Conservation (phyloP, 768 basidiomycete species). For the Boletus fagicola region DNA sequence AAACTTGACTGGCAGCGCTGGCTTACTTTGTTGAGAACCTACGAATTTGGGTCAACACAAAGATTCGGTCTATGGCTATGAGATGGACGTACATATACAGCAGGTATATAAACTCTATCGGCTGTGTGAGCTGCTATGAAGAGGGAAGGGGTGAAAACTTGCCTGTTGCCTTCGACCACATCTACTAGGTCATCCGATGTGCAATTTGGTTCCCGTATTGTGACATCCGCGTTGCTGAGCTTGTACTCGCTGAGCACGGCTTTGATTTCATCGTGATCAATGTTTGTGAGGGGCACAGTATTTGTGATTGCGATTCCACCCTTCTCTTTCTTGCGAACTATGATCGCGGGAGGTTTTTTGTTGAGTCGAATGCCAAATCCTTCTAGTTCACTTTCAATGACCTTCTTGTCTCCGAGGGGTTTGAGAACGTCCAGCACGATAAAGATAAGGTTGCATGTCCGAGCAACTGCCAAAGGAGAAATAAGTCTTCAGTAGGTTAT, state of each 20-base stretch:
- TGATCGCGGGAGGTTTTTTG: conserved; percentile 87
- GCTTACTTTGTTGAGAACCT: conserved; percentile 82
- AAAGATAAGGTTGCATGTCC: conserved; percentile 98
- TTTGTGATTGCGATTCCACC: conserved; percentile 93
- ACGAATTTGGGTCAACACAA: conserved; percentile 3
- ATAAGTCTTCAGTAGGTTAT: conserved; percentile 1
- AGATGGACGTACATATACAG: conserved; percentile 66
- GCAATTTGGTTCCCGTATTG: conserved; percentile 88
- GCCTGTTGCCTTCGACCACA: conserved; percentile 94
- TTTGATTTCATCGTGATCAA: conserved; percentile 95
- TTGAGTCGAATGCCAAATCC: conserved; percentile 98
- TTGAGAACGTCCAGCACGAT: conserved; percentile 98
- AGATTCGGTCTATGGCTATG: not conserved
- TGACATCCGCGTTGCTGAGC: conserved; percentile 84
- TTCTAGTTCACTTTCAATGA: conserved; percentile 92
- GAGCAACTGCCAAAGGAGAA: conserved; percentile 62
- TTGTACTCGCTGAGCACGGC: conserved; percentile 92
- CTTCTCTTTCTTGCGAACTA: conserved; percentile 83
- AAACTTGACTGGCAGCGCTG: not conserved
- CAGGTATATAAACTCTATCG: conserved; percentile 85
- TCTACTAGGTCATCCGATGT: conserved; percentile 97
- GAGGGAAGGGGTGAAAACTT: not conserved
- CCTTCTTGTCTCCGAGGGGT: conserved; percentile 91
- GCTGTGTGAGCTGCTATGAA: conserved; percentile 3
- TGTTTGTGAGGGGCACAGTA: conserved; percentile 93